These are phyloP conservation scores for Plasmodium knowlesi DNA, from an alignment of 169 alveolate species.

Conservation along the genomic window DNA sequence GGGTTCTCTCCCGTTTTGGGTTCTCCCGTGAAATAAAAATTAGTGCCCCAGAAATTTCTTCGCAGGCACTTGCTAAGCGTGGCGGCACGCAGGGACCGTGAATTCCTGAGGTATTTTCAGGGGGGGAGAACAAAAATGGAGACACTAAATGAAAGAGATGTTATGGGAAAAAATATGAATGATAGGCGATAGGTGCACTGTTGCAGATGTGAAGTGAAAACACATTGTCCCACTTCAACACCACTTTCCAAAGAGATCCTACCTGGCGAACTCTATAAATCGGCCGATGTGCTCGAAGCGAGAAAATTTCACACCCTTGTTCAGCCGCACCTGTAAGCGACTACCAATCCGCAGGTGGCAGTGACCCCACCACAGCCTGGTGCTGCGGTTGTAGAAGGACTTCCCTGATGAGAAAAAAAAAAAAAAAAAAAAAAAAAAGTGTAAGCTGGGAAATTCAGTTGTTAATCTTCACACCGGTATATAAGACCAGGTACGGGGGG, in stretches of 20 bases:
- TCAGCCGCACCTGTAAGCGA: conserved; percentile 45
- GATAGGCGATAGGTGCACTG: neutral
- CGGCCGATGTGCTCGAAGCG: conserved; percentile 57
- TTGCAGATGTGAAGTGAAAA: neutral
- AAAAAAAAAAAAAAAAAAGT: neutral
- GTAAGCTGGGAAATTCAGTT: neutral
- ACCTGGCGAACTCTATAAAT: conserved; percentile 69
- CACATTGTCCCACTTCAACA: neutral
- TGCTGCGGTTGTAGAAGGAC: conserved; percentile 51
- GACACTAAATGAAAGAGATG: neutral
- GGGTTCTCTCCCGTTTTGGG: conserved; percentile 44
- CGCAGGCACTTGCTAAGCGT: conserved; percentile 67
- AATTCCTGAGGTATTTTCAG: neutral
- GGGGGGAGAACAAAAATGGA: neutral
- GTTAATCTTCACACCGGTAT: neutral
- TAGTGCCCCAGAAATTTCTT: conserved; percentile 53
- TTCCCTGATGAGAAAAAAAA: conserved; percentile 20
- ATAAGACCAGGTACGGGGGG: neutral
- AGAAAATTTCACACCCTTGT: conserved; percentile 68
- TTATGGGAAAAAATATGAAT: neutral
- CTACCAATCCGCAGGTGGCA: conserved; percentile 59
- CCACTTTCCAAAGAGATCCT: no score
- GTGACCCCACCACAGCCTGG: conserved; percentile 73
- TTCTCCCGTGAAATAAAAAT: conserved; percentile 43
- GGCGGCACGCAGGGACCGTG: conserved; percentile 50